Base-by-base conservation (phyloP, 495 filamentous ascomycete genomes). In the Talaromyces adpressus region DNA sequence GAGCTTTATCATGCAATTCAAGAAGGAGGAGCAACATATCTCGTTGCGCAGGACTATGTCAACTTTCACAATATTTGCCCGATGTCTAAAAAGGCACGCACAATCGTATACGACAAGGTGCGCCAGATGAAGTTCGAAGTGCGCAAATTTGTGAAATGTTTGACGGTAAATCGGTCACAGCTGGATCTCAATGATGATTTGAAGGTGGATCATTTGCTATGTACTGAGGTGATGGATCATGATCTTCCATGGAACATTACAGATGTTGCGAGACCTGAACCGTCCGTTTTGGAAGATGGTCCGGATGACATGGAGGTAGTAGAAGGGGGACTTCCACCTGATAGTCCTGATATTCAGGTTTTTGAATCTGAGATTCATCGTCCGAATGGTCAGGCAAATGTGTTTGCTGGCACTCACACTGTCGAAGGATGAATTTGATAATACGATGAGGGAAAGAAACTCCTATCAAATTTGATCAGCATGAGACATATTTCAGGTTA, bases 21-120 rank as follows among this genome's bases (percentile, higher is more conserved):
- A 1, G 36, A 41, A 18, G 67, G 63, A 2, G 68, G 63, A 0
- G 20, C 62, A 6, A 64, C 69, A 1, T 78, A 75, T 56, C 45
- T 76, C 7, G 58, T 64, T 16, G 61, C 41, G 7, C 62, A 65
- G 4, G 57, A 62, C 1, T 65, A 53, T 6, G 54, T 68, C 18
- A 53, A 52, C 29, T 72, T 75, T 57, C 59, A 71, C 62, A 39
- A 34, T 1, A 54, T 34, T 11, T 73, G 74, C 54, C 47, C 62
- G 3, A 68, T 71, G 70, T 65, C 57, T 23, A 5, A 52, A 0
- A 68, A 70, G 53, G 72, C 69, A 6, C 71, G 66, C 7, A 69
- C 71, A 8, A 65, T 70, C 20, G 12, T 70, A 0, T 75, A 80
- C 23, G 75, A 72, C n/a, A 78, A 74, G 57, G 67, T 89, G 11